These are phyloP conservation scores for Epichloe gansuensis DNA, from an alignment of 2,329 filamentous ascomycete genomes.

Conservation along the genomic window DNA sequence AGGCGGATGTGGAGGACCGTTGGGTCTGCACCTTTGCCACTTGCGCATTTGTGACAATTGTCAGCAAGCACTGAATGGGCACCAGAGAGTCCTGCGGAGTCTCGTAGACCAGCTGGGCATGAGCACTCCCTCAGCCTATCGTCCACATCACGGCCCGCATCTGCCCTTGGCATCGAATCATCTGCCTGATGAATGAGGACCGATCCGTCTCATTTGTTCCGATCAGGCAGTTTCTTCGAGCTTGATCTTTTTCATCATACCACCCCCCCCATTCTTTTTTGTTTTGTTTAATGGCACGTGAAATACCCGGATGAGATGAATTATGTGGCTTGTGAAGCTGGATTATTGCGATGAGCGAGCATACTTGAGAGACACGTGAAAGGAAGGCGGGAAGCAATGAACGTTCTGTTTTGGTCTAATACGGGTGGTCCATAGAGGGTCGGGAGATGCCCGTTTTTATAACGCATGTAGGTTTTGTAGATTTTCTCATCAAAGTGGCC, in stretches of 20 bases:
- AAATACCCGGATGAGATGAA: neutral
- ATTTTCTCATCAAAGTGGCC: too few relatives aligned
- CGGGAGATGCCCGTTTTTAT: neutral
- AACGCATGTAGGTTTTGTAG: too few relatives aligned
- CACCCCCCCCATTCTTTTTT: too few relatives aligned
- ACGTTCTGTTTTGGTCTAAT: neutral
- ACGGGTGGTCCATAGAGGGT: neutral
- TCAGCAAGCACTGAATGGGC: slow-evolving; percentile 26
- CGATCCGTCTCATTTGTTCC: neutral
- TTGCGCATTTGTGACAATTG: slow-evolving; percentile 41
- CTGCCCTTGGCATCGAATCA: slow-evolving; percentile 8
- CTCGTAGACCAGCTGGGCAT: slow-evolving; percentile 23
- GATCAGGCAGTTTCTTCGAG: neutral
- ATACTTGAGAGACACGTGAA: too few relatives aligned
- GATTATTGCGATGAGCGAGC: neutral
- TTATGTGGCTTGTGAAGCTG: neutral
- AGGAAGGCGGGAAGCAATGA: neutral
- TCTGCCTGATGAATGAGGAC: neutral
- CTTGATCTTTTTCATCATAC: neutral
- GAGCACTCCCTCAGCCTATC: slow-evolving; percentile 11
- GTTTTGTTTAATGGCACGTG: too few relatives aligned
- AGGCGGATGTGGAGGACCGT: slow-evolving; percentile 31
- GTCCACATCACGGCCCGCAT: slow-evolving; percentile 11
- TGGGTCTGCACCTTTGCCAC: slow-evolving; percentile 37
- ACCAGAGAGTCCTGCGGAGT: slow-evolving; percentile 30